Base-by-base conservation (phyloP, 305 asterid species). In the Fraxinus xanthoxyloides region DNA sequence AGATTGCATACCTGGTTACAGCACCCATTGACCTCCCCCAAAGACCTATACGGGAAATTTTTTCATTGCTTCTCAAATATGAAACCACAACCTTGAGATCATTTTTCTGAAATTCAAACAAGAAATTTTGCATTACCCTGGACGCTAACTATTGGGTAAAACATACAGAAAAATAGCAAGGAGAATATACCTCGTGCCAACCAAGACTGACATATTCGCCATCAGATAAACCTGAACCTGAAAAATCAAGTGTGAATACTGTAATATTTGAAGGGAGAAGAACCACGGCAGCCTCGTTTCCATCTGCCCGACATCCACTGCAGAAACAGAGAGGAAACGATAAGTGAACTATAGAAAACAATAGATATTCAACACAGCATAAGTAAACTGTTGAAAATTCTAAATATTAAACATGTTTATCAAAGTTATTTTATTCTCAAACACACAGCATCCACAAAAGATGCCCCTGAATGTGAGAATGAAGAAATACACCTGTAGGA, bases 21-120 rank as follows among this genome's bases (percentile, higher is more conserved):
- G 99, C 99, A 81, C 99, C 99, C 99, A 95, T 95, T 51, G 99
- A 95, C 85, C 99, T 89, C 77, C 99, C 99, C 99, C 99, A 95
- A 77, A 95, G 97, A 86, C 97, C 99, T 79, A 95, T 90, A 30
- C 97, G 92, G 63, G 99, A 95, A 77, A 95, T 84, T 77, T 87
- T 91, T 82, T 84, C 85, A 63, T 93, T 94, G 91, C 90, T 87
- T 86, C 99, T 88, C 88, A 95, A 89, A 88, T 94, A 84, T 35
- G 98, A 90, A 26, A 95, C 90, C 86, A 93, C 98, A 83, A 93
- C 94, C 87, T 94, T 94, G 85, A 95, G 97, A 87, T 95, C 99
- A 87, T 93, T 90, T 93, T 94, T 95, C 99, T 95, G 96, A 79
- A 83, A 86, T 77, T 63, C 82, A 69, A 76, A 82, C 76, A 79